Evolutionary conservation across 1,284 basidiomycete species (phyloP).

Genomic region (Rhodofomes roseus): DNA sequence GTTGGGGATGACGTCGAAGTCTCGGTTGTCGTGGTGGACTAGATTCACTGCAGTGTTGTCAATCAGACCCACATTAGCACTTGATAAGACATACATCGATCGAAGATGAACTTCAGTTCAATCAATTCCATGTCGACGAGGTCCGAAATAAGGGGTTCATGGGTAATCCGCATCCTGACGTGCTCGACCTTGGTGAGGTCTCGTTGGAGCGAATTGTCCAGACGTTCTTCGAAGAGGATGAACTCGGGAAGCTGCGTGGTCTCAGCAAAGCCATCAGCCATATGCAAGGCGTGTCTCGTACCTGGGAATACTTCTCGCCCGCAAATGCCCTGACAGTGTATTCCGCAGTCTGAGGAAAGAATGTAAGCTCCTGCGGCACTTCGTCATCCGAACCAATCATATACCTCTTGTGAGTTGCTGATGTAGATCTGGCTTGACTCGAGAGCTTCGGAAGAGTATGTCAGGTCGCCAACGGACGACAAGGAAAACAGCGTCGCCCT

Average conservation of each 20-base stretch:
- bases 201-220: conserved; percentile 78
- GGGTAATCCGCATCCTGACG: conserved; percentile 75
- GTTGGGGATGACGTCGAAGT: conserved; percentile 72
- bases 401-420: conserved; percentile 71
- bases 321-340: conserved; percentile 75
- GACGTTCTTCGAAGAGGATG: conserved; percentile 68
- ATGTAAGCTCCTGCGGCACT: neutral
- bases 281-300: conserved; percentile 36
- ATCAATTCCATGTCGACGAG: conserved; percentile 77
- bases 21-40: conserved; percentile 82
- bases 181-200: conserved; percentile 78
- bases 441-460: conserved; percentile 66
- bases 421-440: conserved; percentile 78
- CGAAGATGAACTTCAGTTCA: conserved; percentile 79
- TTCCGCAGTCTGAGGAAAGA: conserved; percentile 61
- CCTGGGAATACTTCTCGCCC: conserved; percentile 77
- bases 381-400: neutral
- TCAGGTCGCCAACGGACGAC: conserved; percentile 66
- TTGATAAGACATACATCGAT: conserved; percentile 50
- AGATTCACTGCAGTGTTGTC: conserved; percentile 5
- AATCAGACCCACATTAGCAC: neutral
- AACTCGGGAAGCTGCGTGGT: conserved; percentile 71
- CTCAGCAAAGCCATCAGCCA: neutral
- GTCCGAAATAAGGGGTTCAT: conserved; percentile 65
- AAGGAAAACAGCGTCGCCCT: conserved; percentile 79